A percentile compares a stretch with the other conserved stretches of the same genome.
phyloP scores from a whole-genome alignment of 2,329 filamentous ascomycete genomes.

The Helotiales sp. region DNA sequence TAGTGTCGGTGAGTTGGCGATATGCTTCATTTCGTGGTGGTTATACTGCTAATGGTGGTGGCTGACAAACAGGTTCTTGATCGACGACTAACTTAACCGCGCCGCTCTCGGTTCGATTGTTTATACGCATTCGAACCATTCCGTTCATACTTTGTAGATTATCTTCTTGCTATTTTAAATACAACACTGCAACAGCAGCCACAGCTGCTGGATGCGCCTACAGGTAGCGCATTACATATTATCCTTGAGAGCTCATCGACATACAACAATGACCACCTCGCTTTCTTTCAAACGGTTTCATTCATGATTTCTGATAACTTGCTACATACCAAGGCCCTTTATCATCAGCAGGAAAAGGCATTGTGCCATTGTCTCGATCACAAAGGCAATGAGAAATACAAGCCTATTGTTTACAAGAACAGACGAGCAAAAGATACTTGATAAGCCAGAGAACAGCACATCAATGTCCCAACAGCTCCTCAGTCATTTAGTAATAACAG shows the following conservation, averaged over 20 bases:
- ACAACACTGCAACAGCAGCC: too few species aligned
- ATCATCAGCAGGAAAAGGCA: neutral
- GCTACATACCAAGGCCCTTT: neutral
- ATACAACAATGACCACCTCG: neutral
- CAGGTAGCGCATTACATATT: too few species aligned
- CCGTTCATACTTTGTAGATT: neutral
- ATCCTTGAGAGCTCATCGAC: too few species aligned
- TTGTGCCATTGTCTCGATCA: neutral
- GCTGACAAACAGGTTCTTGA: too few species aligned
- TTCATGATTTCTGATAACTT: neutral
- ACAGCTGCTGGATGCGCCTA: too few species aligned
- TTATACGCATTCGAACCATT: neutral
- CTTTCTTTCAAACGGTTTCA: neutral
- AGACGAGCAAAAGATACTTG: neutral
- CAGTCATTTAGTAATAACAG: too few species aligned
- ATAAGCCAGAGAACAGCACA: neutral
- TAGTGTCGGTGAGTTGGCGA: neutral
- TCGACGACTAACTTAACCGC: neutral
- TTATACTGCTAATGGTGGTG: neutral
- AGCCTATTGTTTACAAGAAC: conserved; percentile 11
- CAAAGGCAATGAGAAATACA: neutral
- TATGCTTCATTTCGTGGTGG: neutral
- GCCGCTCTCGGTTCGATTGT: neutral
- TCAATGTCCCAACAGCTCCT: neutral
- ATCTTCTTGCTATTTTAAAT: neutral